Evolutionary conservation across 202 grass and related monocot genomes (phyloP).

Genomic region (Hordeum pubiflorum): DNA sequence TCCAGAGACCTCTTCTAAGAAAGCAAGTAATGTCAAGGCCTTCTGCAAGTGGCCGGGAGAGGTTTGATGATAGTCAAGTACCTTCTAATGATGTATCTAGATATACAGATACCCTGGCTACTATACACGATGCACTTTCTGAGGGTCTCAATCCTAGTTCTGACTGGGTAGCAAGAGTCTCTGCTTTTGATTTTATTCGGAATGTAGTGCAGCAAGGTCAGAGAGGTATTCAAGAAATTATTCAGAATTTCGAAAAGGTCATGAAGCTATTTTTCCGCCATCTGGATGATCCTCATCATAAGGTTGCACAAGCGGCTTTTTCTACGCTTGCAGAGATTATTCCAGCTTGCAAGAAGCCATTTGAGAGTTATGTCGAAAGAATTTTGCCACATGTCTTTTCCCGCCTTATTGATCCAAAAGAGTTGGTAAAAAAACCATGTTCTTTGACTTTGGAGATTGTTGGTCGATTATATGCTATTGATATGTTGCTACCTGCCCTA

Average conservation of each 20-base stretch:
- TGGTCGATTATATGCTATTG: constrained; percentile 74
- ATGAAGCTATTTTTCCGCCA: constrained; percentile 98
- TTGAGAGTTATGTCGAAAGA: constrained; percentile 98
- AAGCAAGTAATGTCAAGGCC: constrained; percentile 83
- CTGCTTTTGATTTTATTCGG: constrained; percentile 88
- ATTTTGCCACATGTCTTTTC: constrained; percentile 98
- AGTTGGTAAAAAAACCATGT: constrained; percentile 95
- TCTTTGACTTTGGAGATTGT: constrained; percentile 74
- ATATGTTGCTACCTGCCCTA: constrained; percentile 89
- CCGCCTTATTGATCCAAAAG: constrained; percentile 96
- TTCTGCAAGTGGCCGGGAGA: constrained; percentile 58
- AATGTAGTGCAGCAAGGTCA: constrained; percentile 76
- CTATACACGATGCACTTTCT: constrained; percentile 75
- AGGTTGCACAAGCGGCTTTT: constrained; percentile 92
- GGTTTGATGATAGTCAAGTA: constrained; percentile 80
- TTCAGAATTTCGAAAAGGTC: constrained; percentile 96
- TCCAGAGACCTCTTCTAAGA: constrained; percentile 92
- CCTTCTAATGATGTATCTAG: constrained; percentile 51
- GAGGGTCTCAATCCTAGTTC: constrained; percentile 94
- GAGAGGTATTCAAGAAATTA: constrained; percentile 81
- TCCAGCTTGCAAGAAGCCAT: constrained; percentile 93
- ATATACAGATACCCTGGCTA: constrained; percentile 59
- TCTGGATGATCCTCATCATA: constrained; percentile 99
- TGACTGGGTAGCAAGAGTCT: constrained; percentile 85
- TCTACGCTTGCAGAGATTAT: constrained; percentile 92